Base-by-base conservation (phyloP, 148 eudicot genomes). In the Silene latifolia region DNA sequence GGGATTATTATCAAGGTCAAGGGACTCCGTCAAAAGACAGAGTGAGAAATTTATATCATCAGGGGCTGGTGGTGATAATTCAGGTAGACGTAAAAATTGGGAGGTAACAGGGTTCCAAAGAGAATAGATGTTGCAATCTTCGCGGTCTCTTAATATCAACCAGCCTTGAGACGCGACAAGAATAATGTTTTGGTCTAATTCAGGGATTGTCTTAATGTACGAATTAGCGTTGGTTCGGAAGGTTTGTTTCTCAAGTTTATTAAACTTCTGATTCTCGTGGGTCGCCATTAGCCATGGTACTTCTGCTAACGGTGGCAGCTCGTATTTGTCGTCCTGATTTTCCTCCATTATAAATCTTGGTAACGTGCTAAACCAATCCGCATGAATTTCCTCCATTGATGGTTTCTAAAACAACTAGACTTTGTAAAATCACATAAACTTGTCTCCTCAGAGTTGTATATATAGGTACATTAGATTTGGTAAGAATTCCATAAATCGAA, bases 191-290 rank as follows among this genome's bases (percentile, higher is more conserved):
- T 32, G 51, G 20, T 29, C 47, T 20, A 75, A 32, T 18, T 53
- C 20, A 19, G 78, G 78, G 53, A 75, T 75, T 46, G 71, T 66
- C 47, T 53, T 75, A 19, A 53, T 5, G 35, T 9, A 65, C 3
- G 70, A 19, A 51, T 4, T 15, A 51, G 56, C 2, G 56, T 11
- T 51, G 56, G 56, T 51, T 51, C 56, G 56, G 56, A 51, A 51
- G 4, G 56, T 51, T 51, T 51, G 56, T 51, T 51, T 51, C 4
- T 51, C 56, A 12, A 51, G 56, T 14, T 51, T 51, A 51, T 51
- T 51, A 51, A 0, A 51, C 56, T 15, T 60, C 5, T 21, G 27
- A 21, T 60, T 60, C 2, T 60, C 25, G 6, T 60, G 63, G 1
- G 63, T 19, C 19, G 60, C 20, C 21, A 57, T 57, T 57, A 57